phyloP scores from a whole-genome alignment of 441 rosid genomes.

The Erodium moschatum region DNA sequence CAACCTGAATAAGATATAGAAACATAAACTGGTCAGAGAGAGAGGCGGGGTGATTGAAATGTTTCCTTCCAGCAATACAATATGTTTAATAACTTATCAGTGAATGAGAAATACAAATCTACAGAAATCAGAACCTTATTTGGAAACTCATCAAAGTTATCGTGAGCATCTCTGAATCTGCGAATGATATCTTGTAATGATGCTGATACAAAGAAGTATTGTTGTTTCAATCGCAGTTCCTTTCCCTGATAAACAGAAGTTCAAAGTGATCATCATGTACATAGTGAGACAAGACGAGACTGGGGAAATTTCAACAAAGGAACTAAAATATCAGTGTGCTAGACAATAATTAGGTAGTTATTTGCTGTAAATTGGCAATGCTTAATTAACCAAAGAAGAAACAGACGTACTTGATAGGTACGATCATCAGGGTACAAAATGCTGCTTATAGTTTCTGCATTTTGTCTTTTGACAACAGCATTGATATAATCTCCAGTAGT shows the following conservation, averaged over 20 bases:
- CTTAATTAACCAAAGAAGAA: slow-evolving; percentile 21
- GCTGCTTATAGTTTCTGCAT: slow-evolving; percentile 44
- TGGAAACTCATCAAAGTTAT: slow-evolving; percentile 37
- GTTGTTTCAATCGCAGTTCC: slow-evolving; percentile 51
- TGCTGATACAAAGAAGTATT: slow-evolving; percentile 47
- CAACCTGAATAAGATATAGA: slow-evolving; percentile 32
- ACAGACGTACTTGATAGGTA: slow-evolving; percentile 37
- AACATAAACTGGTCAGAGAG: slow-evolving; percentile 10
- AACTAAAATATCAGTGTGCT: neutral
- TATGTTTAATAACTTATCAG: neutral
- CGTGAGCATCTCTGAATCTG: slow-evolving; percentile 41
- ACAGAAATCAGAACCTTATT: slow-evolving; percentile 34
- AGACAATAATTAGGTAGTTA: neutral
- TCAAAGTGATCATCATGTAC: slow-evolving; percentile 2
- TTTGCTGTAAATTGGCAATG: slow-evolving; percentile 1
- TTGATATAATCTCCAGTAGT: slow-evolving; percentile 45
- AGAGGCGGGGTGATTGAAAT: neutral
- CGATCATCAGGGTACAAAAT: slow-evolving; percentile 49
- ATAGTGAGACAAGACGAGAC: neutral
- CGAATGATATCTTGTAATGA: slow-evolving; percentile 51
- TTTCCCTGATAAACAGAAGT: slow-evolving; percentile 37
- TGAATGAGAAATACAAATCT: neutral
- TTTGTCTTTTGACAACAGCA: slow-evolving; percentile 45
- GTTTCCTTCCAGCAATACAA: neutral
- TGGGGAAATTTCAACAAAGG: neutral